These are phyloP conservation scores for Globisporangium parvum DNA, from an alignment of 352 stramenopile species.

Conservation along the genomic window DNA sequence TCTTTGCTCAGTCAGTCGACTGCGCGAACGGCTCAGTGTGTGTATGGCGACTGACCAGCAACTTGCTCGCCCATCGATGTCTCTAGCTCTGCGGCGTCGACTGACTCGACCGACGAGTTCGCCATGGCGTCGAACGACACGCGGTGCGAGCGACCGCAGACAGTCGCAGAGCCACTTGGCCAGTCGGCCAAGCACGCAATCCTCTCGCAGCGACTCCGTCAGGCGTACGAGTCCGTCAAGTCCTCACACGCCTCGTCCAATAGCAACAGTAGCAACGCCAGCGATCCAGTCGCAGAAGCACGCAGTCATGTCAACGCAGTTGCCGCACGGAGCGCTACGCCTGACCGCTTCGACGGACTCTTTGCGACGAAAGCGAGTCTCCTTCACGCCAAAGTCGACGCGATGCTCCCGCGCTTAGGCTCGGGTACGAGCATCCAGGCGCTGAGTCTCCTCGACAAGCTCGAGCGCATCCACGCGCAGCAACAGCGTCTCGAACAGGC, in stretches of 20 bases:
- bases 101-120: constrained; percentile 20
- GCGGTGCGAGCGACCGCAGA: background rate
- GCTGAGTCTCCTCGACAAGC: constrained; percentile 40
- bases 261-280: background rate
- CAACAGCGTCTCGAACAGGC: constrained; percentile 29
- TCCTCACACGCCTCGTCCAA: constrained; percentile 8
- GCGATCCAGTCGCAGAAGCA: too few species aligned
- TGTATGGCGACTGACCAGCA: too few species aligned
- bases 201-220: constrained; percentile 36
- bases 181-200: constrained; percentile 16
- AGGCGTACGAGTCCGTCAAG: constrained; percentile 52
- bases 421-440: constrained; percentile 3
- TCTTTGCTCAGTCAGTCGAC: too few species aligned
- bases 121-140: constrained; percentile 1
- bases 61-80: too few species aligned
- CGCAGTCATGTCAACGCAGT: background rate
- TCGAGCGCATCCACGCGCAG: constrained; percentile 27
- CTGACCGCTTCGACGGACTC: constrained; percentile 7
- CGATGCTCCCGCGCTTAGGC: constrained; percentile 24
- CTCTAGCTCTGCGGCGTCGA: constrained; percentile 30
- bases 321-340: background rate
- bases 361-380: constrained; percentile 10
- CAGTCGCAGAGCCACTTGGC: background rate
- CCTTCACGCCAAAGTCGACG: constrained; percentile 26
- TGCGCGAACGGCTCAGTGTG: too few species aligned